Conservation (phyloP, 2,329 filamentous ascomycete species). For the Fusarium sacchari region DNA sequence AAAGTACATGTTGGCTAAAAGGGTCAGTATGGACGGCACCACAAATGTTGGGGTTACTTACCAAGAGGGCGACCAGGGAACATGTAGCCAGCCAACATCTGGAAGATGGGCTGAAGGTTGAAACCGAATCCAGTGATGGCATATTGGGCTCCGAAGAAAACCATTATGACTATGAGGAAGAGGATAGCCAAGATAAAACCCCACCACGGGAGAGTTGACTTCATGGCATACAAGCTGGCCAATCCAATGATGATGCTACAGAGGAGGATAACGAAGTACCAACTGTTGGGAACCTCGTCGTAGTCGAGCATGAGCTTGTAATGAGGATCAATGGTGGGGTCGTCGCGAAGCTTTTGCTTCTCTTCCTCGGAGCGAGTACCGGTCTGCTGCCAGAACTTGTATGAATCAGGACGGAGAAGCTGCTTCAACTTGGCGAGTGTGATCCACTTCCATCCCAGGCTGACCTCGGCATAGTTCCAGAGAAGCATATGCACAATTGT, state of each 20-base stretch:
- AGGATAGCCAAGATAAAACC: slow-evolving; percentile 53
- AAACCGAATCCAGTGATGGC: slow-evolving; percentile 20
- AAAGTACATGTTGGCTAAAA: slow-evolving; percentile 29
- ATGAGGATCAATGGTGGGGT: slow-evolving; percentile 22
- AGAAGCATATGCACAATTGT: slow-evolving; percentile 24
- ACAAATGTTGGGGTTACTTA: neutral
- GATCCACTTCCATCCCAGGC: slow-evolving; percentile 32
- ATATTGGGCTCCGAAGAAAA: slow-evolving; percentile 52
- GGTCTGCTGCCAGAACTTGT: slow-evolving; percentile 13
- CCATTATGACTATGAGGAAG: slow-evolving; percentile 49
- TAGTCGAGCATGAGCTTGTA: slow-evolving; percentile 35
- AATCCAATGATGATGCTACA: neutral
- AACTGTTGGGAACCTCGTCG: slow-evolving; percentile 18
- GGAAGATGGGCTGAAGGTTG: slow-evolving; percentile 26
- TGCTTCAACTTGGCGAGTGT: neutral
- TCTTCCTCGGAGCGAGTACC: slow-evolving; percentile 15
- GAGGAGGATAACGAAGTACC: slow-evolving; percentile 15
- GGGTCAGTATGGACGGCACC: accelerated
- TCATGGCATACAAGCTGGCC: slow-evolving; percentile 37
- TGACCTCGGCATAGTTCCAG: slow-evolving; percentile 41
- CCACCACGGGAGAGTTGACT: slow-evolving; percentile 48
- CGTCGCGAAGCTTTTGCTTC: slow-evolving; percentile 14
- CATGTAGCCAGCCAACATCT: slow-evolving; percentile 30
- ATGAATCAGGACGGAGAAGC: neutral
- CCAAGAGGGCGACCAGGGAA: slow-evolving; percentile 24